Conservation (phyloP, 805 yeast genomes). For the Wickerhamiella nectarea region DNA sequence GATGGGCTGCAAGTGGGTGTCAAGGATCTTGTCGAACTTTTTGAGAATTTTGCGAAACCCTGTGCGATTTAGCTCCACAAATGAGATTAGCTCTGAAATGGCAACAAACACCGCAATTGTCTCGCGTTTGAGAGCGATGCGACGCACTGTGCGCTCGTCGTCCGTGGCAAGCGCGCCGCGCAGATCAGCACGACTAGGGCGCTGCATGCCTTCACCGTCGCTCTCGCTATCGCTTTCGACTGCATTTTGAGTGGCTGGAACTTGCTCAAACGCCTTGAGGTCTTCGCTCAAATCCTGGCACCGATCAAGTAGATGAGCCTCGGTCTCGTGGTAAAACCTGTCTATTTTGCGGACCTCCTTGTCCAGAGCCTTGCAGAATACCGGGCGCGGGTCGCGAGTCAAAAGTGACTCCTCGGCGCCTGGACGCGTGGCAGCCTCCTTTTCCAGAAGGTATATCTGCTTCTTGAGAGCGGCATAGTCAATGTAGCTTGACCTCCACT, state of each 20-base stretch:
- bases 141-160: slow-evolving; percentile 7
- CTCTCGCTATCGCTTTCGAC: slow-evolving; percentile 23
- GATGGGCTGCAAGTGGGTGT: slow-evolving; percentile 42
- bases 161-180: background rate
- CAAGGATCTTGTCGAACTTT: slow-evolving; percentile 77
- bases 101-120: slow-evolving; percentile 37
- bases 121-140: slow-evolving; percentile 10
- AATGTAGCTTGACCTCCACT: slow-evolving; percentile 87
- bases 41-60: slow-evolving; percentile 85
- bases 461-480: slow-evolving; percentile 82
- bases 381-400: slow-evolving; percentile 37
- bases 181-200: slow-evolving; percentile 5
- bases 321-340: slow-evolving; percentile 56
- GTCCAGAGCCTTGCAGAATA: slow-evolving; percentile 63
- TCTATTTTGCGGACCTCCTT: slow-evolving; percentile 66
- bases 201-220: slow-evolving; percentile 9
- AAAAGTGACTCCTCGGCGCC: slow-evolving; percentile 18
- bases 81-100: slow-evolving; percentile 72
- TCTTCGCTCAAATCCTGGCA: slow-evolving; percentile 49
- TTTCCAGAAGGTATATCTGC: slow-evolving; percentile 67
- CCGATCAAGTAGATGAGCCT: slow-evolving; percentile 39
- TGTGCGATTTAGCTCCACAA: slow-evolving; percentile 67
- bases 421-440: slow-evolving; percentile 31
- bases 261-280: slow-evolving; percentile 27
- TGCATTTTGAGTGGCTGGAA: slow-evolving; percentile 25